Conservation (phyloP, 805 yeast genomes). For the Pichia paraexigua region DNA sequence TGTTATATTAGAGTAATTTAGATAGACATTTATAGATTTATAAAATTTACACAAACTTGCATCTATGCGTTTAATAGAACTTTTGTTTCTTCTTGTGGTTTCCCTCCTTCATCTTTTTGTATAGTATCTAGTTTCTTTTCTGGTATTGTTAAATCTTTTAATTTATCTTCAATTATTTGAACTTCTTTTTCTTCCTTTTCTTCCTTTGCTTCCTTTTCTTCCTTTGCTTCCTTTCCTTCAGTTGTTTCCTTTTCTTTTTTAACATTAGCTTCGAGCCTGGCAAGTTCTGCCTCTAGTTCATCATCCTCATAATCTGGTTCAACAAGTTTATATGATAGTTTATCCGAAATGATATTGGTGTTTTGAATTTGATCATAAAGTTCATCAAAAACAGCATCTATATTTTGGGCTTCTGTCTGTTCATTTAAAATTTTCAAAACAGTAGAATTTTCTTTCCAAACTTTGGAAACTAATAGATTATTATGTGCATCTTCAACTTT, state of each 20-base stretch:
- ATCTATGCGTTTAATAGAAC: background rate
- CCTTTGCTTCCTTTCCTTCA: conserved; percentile 2
- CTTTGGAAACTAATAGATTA: conserved; percentile 16
- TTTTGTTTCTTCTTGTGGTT: background rate
- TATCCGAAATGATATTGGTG: conserved; percentile 14
- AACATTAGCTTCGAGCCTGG: conserved; percentile 8
- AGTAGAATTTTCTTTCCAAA: conserved; percentile 21
- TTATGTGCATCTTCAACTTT: conserved; percentile 24
- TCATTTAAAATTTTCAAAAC: conserved; percentile 20
- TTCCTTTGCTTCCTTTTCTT: background rate
- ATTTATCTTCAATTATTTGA: conserved; percentile 6
- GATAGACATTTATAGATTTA: background rate
- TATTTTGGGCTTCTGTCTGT: conserved; percentile 12
- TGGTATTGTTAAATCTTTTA: conserved; percentile 9
- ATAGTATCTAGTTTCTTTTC: background rate
- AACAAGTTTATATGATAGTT: conserved; percentile 8
- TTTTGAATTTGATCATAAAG: conserved; percentile 14
- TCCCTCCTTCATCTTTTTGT: background rate
- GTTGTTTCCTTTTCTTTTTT: conserved; percentile 1
- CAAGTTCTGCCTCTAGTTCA: conserved; percentile 20
- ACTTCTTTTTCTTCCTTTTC: conserved; percentile 4
- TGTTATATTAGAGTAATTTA: conserved; percentile 9
- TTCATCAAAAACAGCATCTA: conserved; percentile 18
- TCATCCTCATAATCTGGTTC: conserved; percentile 14
- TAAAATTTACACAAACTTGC: background rate